These are phyloP conservation scores for Fremontodendron californicum DNA, from an alignment of 345 rosid genomes.

Conservation along the genomic window DNA sequence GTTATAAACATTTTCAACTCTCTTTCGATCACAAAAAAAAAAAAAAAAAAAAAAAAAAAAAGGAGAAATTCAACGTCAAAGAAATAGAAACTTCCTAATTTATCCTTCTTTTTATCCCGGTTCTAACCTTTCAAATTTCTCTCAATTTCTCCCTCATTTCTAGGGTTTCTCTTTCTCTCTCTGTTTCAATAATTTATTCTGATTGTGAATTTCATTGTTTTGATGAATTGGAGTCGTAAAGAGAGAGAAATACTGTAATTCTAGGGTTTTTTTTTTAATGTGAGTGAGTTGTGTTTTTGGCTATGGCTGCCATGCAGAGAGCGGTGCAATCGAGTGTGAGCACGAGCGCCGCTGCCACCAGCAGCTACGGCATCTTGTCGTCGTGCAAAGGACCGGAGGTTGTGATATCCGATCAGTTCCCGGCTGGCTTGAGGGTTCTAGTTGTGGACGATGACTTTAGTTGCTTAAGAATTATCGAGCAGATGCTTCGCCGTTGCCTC, in stretches of 20 bases:
- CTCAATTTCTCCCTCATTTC: background rate
- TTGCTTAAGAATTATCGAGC: constrained; percentile 57
- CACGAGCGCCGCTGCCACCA: constrained; percentile 15
- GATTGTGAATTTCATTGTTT: background rate
- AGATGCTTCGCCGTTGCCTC: constrained; percentile 60
- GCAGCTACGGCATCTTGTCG: constrained; percentile 7
- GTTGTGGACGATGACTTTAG: constrained; percentile 76
- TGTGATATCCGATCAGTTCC: constrained; percentile 49
- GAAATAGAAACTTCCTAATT: background rate
- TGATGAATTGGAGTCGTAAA: background rate
- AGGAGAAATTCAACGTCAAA: background rate
- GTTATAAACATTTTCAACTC: background rate
- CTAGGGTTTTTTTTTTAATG: constrained; percentile 5
- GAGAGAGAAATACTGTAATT: background rate
- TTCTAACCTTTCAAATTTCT: background rate
- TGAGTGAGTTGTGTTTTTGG: constrained; percentile 6
- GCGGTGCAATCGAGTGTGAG: constrained; percentile 23
- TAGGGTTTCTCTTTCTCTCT: constrained; percentile 1
- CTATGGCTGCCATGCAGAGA: constrained; percentile 40
- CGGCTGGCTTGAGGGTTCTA: constrained; percentile 66
- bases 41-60: too few species aligned
- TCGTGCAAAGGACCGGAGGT: constrained; percentile 19
- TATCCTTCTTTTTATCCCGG: background rate
- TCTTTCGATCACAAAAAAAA: background rate
- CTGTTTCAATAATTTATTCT: background rate